A percentile compares a stretch with the other conserved stretches of the same genome.
Evolutionary conservation across 495 filamentous ascomycete genomes (phyloP).

Genomic region (Tuber umbilicatum): DNA sequence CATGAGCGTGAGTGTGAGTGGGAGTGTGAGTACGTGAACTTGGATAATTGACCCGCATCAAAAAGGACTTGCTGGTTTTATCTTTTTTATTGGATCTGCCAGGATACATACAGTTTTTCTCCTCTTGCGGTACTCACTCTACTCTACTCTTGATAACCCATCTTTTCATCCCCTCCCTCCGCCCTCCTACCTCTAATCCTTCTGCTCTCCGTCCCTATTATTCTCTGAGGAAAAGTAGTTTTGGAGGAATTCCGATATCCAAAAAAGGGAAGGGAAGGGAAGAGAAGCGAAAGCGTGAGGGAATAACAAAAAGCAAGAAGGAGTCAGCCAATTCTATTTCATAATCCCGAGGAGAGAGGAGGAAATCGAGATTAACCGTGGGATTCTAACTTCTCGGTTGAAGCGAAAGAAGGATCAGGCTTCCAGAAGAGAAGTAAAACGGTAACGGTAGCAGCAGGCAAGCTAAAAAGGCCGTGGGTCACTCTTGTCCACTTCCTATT

Average conservation of each 20-base stretch:
- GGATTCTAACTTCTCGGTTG: not conserved
- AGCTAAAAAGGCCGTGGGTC: not conserved
- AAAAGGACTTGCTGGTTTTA: not conserved
- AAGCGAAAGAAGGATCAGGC: conserved; percentile 5
- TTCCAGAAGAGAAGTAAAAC: conserved; percentile 5
- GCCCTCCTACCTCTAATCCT: not conserved
- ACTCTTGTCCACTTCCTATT: not conserved
- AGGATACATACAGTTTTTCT: not conserved
- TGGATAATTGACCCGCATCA: conserved; percentile 4
- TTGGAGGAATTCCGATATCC: not conserved
- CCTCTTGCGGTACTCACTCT: not conserved
- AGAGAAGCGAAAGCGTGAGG: not conserved
- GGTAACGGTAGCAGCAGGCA: not conserved
- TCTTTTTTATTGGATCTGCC: not conserved
- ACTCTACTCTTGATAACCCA: not conserved
- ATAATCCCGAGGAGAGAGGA: conserved; percentile 2
- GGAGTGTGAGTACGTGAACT: not conserved
- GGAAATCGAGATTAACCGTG: not conserved
- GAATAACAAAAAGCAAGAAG: not conserved
- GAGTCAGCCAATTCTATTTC: not conserved
- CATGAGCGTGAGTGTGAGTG: not conserved
- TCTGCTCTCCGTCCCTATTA: not conserved
- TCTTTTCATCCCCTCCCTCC: not conserved
- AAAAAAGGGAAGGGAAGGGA: not conserved
- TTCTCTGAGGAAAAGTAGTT: not conserved